Evolutionary conservation across 495 filamentous ascomycete species (phyloP), one percentile per base, ranked within the genome.

Genomic region (Cenococcum geophilum): DNA sequence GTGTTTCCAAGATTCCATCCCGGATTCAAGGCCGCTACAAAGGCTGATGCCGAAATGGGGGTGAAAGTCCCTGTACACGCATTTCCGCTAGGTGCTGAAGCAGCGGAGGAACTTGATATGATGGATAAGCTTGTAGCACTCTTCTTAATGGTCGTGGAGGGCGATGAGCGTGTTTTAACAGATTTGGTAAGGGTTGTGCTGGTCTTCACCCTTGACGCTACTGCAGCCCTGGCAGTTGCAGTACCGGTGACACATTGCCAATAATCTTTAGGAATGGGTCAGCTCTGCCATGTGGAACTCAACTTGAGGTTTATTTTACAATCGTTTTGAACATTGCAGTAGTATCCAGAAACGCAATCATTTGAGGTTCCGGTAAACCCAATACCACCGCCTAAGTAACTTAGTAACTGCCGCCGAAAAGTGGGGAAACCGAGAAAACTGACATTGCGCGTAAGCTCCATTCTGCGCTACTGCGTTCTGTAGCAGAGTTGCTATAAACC

Each of bases 1-100:
- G 82, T 84, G 50, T 86, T 77, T 51, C 77, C 75, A 43, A 77
- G 47, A 55, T 77, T 79, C 76, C 76, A 79, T 10, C 76, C 76
- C 0, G 76, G 76, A 37, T 75, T 71, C 22, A 77, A 61, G 1
- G 62, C 67, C 0, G 67, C 62, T 14, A 77, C 68, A 55, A 71
- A 79, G 12, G 70, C 60, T 14, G 66, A 61, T 0, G 76, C 76
- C 4, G 73, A 71, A 36, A 79, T 72, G 9, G 69, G 62, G 20
- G 63, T 67, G 57, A 79, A 79, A 25, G 66, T 69, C 9, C 73
- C 74, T 4, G 65, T 66, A 60, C 76, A 78, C 35, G 51, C 58
- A 37, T 20, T n/a, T 20, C 34, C 56, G n/a, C 47, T 60, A 45
- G 62, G 40, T 10, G 61, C 27, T 52, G 58, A 23, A 22, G 35